Conservation (phyloP, 2,329 filamentous ascomycete species). For the Chrysosporium queenslandicum region DNA sequence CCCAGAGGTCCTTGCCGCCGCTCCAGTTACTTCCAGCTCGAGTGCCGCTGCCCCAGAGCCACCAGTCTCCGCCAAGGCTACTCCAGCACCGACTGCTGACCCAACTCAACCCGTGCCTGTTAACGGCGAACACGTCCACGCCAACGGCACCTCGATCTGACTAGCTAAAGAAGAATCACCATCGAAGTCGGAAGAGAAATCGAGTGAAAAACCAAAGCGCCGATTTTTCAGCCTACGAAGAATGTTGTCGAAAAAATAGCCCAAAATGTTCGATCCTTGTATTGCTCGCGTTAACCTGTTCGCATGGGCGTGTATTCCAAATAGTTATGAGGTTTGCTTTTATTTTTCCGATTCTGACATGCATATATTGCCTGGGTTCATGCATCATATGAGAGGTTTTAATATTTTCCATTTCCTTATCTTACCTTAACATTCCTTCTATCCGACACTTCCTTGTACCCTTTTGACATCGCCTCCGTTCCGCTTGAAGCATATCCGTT, state of each 20-base stretch:
- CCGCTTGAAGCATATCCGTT: neutral
- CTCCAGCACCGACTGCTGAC: neutral
- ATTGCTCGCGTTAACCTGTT: neutral
- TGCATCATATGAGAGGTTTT: neutral
- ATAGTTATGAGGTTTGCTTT: neutral
- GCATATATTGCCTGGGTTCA: slow-evolving; percentile 1
- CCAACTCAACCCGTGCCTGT: slow-evolving; percentile 1
- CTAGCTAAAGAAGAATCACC: slow-evolving; percentile 9
- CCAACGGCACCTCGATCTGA: slow-evolving; percentile 9
- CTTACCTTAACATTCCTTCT: neutral
- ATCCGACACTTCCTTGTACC: neutral
- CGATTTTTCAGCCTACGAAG: slow-evolving; percentile 8
- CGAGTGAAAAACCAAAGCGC: neutral
- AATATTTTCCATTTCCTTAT: neutral
- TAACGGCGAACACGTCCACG: slow-evolving; percentile 4
- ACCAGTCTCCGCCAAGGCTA: neutral
- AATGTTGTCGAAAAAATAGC: slow-evolving; percentile 7
- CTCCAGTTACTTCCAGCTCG: slow-evolving; percentile 24
- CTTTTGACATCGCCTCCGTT: neutral
- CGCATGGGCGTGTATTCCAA: neutral
- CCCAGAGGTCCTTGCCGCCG: slow-evolving; percentile 57
- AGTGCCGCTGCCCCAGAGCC: neutral
- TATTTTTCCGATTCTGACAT: neutral
- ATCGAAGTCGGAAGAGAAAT: neutral
- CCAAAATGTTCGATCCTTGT: neutral